These are phyloP conservation scores for Auriscalpium vulgare DNA, from an alignment of 768 basidiomycete genomes.

Conservation along the genomic window DNA sequence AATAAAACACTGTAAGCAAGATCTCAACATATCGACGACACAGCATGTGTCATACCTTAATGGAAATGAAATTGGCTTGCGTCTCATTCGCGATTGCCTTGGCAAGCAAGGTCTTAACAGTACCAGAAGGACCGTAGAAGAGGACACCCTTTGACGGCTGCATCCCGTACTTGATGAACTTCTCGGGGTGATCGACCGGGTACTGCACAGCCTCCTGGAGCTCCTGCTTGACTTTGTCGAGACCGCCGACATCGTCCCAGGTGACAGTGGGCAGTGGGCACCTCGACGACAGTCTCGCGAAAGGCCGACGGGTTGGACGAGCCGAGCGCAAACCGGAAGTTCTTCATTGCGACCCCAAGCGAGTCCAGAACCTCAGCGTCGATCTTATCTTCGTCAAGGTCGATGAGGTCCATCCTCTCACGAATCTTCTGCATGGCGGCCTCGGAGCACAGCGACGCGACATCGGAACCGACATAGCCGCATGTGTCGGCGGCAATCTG, in stretches of 20 bases:
- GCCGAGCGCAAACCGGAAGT: conserved; percentile 98
- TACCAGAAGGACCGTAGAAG: conserved; percentile 99
- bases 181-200: conserved; percentile 99
- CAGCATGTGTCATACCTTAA: conserved; percentile 57
- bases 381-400: conserved; percentile 95
- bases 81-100: conserved; percentile 99
- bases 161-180: conserved; percentile 99
- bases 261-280: conserved; percentile 96
- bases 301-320: conserved; percentile 97
- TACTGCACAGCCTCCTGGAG: conserved; percentile 99
- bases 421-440: conserved; percentile 99
- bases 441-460: conserved; percentile 96
- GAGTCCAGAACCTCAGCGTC: conserved; percentile 99
- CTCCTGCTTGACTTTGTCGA: conserved; percentile 99
- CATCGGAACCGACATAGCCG: conserved; percentile 97
- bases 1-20: conserved; percentile 10
- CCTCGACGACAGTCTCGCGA: conserved; percentile 98
- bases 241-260: conserved; percentile 99
- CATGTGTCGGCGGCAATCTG: conserved; percentile 99
- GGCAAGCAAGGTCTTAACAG: conserved; percentile 97
- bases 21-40: not conserved
- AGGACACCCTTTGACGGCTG: conserved; percentile 98
- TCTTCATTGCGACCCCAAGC: conserved; percentile 99
- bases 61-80: conserved; percentile 98
- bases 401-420: conserved; percentile 99